Conservation (phyloP, 768 basidiomycete genomes). For the Lactarius indigo region DNA sequence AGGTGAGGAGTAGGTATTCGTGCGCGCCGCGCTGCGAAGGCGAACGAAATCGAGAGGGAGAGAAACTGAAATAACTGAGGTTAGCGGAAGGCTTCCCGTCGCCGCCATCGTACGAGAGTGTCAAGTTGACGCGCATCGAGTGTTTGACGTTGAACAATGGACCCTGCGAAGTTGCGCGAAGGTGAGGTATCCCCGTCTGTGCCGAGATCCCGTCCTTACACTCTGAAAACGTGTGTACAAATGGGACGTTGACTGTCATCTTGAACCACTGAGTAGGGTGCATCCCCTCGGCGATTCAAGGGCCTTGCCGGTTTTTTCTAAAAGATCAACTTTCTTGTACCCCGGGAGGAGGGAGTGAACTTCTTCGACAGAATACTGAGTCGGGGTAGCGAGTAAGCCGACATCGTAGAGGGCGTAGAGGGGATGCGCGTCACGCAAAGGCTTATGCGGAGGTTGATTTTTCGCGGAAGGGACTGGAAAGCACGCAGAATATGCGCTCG, state of each 20-base stretch:
- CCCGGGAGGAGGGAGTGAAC: constrained; percentile 49
- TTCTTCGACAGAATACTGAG: constrained; percentile 36
- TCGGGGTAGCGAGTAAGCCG: constrained; percentile 38
- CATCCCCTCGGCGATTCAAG: constrained; percentile 41
- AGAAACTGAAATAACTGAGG: constrained; percentile 35
- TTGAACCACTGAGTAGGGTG: constrained; percentile 49
- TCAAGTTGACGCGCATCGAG: constrained; percentile 28
- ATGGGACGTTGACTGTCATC: constrained; percentile 52
- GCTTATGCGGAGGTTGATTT: constrained; percentile 61
- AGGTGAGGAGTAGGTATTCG: constrained; percentile 17
- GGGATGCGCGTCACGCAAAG: constrained; percentile 54
- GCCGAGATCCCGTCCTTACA: not conserved
- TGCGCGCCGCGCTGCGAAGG: constrained; percentile 36
- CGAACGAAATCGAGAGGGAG: constrained; percentile 52
- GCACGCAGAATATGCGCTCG: constrained; percentile 39
- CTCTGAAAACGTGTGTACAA: constrained; percentile 34
- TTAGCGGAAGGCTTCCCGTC: constrained; percentile 12
- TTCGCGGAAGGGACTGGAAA: constrained; percentile 53
- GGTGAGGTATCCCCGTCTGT: constrained; percentile 18
- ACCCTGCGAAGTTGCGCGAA: constrained; percentile 16
- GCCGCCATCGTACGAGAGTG: constrained; percentile 12
- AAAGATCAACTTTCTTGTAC: constrained; percentile 44
- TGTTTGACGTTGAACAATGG: constrained; percentile 19
- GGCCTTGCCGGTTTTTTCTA: constrained; percentile 49
- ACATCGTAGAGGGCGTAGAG: constrained; percentile 45